These are phyloP conservation scores for Solidago caesia DNA, from an alignment of 129 eudicot genomes.

Conservation along the genomic window DNA sequence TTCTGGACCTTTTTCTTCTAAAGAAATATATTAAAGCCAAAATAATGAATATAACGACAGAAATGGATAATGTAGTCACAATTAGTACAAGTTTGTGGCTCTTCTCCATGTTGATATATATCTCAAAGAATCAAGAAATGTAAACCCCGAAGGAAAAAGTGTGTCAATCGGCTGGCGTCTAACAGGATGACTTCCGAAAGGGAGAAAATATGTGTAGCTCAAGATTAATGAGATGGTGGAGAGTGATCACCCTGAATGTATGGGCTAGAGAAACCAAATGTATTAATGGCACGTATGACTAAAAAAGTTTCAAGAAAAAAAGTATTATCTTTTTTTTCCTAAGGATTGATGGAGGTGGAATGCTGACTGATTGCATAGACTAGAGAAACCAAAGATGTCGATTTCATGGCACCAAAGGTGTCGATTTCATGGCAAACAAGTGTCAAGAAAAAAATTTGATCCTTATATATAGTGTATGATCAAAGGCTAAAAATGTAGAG, in stretches of 20 bases:
- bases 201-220: too few relatives aligned
- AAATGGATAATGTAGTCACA: slow-evolving; percentile 34
- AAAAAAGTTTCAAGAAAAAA: too few relatives aligned
- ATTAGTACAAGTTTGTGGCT: slow-evolving; percentile 45
- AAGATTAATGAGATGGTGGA: too few relatives aligned
- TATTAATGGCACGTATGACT: too few relatives aligned
- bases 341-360: background rate
- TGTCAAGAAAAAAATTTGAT: background rate
- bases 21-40: slow-evolving; percentile 36
- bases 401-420: background rate
- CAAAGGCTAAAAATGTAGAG: slow-evolving; percentile 9
- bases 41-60: slow-evolving; percentile 36
- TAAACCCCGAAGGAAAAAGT: background rate
- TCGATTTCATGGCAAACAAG: background rate
- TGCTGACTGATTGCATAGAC: too few relatives aligned
- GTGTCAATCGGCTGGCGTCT: background rate
- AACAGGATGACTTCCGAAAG: too few relatives aligned
- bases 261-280: too few relatives aligned
- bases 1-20: slow-evolving; percentile 36
- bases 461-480: slow-evolving; percentile 19
- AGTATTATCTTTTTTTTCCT: background rate
- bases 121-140: slow-evolving; percentile 16
- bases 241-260: too few relatives aligned
- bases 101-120: slow-evolving; percentile 50
- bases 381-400: too few relatives aligned